A percentile compares a stretch with the other conserved stretches of the same genome.
Evolutionary conservation across 371 early-diverging fungal genomes (phyloP).

Genomic region (Apophysomyces sp.): DNA sequence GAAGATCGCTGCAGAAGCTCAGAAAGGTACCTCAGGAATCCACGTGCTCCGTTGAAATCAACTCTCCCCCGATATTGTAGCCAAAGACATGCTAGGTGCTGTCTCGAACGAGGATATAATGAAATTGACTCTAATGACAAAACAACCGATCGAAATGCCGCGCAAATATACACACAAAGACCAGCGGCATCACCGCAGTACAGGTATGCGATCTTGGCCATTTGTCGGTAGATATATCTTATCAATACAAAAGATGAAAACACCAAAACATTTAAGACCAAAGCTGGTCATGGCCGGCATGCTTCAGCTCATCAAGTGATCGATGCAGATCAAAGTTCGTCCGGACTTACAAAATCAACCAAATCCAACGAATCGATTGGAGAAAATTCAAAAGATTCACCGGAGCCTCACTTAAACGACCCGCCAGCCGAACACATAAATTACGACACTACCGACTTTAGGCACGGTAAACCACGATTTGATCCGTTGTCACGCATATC

Average conservation of each 20-base stretch:
- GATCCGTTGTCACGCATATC: not conserved
- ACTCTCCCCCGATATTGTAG: constrained; percentile 1
- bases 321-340: not conserved
- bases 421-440: not conserved
- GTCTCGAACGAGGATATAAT: constrained; percentile 47
- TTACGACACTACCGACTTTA: too few relatives aligned
- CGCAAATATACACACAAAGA: constrained; percentile 3
- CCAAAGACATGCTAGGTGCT: constrained; percentile 31
- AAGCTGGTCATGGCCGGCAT: not conserved
- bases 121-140: constrained; percentile 35
- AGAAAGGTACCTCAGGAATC: constrained; percentile 9
- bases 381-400: not conserved
- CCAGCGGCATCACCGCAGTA: not conserved
- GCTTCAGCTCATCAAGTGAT: not conserved
- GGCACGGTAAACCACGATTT: too few relatives aligned
- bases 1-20: constrained; percentile 4
- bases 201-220: not conserved
- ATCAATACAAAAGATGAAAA: not conserved
- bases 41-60: not conserved
- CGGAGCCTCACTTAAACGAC: not conserved
- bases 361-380: not conserved
- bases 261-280: not conserved
- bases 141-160: constrained; percentile 17
- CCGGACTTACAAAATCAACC: not conserved
- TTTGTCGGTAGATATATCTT: not conserved